Evolutionary conservation across 495 filamentous ascomycete genomes (phyloP), one percentile per base, ranked within the genome.

Genomic region (Aspergillus carlsbadensis): DNA sequence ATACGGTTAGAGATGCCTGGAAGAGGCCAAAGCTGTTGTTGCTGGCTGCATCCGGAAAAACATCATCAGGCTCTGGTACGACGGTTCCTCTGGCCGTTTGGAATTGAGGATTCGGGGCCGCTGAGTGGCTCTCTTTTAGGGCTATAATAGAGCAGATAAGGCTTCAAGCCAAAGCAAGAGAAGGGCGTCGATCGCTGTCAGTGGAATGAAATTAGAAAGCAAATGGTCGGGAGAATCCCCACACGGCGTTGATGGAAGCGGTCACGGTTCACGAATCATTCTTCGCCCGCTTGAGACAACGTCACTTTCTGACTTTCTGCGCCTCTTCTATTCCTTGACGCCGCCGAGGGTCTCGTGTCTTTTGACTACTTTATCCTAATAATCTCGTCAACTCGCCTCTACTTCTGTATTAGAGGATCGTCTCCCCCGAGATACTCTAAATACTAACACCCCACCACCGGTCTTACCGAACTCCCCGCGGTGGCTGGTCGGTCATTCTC

Each of bases 401-500:
- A 46, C 43, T 52, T 43, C 53, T 20, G 48, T 21, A 36, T 45
- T 3, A 37, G 35, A 37, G 4, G 10, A 31, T 36, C 15, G 35
- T 50, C 39, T 34, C 44, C 42, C 36, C n/a, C 39, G 24, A 31
- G 24, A 21, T 36, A 22, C 45, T 11, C 22, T 37, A 35, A 34
- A 44, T 48, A 62, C 52, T 34, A 34, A 44, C 54, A 62, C 52
- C 41, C 46, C 35, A 29, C 35, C 33, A 35, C 39, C 44, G 37
- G 20, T 36, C 34, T 53, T 54, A 34, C 53, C 35, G 36, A 56
- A 56, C 45, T 62, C 59, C 58, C 58, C 58, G 53, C 58, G 52
- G 61, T 63, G 61, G 61, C 61, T 63, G 61, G 57, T 33, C 35
- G 35, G 24, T 41, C 22, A 43, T 55, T 50, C 49, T 36, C 43